phyloP scores from a whole-genome alignment of 2,329 filamentous ascomycete genomes.

The Didymella pinodella region DNA sequence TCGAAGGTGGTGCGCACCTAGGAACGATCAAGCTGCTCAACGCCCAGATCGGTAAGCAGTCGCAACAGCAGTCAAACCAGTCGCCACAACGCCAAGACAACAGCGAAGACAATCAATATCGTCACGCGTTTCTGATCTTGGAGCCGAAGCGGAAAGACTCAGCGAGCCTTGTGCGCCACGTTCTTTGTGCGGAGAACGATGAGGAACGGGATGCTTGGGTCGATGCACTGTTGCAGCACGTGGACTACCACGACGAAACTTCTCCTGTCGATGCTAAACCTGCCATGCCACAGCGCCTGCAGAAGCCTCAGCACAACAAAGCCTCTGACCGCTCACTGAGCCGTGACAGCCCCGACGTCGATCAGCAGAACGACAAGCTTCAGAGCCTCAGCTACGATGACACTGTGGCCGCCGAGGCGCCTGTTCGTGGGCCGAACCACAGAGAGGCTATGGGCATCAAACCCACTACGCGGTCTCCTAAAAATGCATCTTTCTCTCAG shows the following conservation, averaged over 20 bases:
- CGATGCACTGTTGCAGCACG: conserved; percentile 85
- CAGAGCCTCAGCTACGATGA: conserved; percentile 65
- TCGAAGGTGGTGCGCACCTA: conserved; percentile 85
- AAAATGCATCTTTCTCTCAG: conserved; percentile 46
- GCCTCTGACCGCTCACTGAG: conserved; percentile 39
- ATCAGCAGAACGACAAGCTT: conserved; percentile 45
- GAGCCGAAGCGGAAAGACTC: conserved; percentile 98
- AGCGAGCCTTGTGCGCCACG: conserved; percentile 84
- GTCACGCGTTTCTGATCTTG: conserved; percentile 92
- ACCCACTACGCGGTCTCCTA: conserved; percentile 39
- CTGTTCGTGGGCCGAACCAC: conserved; percentile 57
- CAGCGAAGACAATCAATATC: conserved; percentile 90
- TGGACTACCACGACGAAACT: conserved; percentile 70
- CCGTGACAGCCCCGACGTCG: conserved; percentile 52
- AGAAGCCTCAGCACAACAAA: conserved; percentile 53
- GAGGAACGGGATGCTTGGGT: conserved; percentile 94
- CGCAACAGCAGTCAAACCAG: conserved; percentile 65
- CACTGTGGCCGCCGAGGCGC: conserved; percentile 65
- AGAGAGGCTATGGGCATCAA: conserved; percentile 35
- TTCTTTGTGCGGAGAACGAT: conserved; percentile 95
- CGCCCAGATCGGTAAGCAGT: conserved; percentile 94
- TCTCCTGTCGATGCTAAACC: conserved; percentile 56
- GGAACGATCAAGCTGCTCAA: conserved; percentile 91
- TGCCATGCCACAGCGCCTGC: conserved; percentile 29
- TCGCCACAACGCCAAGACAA: conserved; percentile 72